phyloP scores from a whole-genome alignment of 176 grass and related monocot species.

The maize (Zea mays) region Zm-B73-REFERENCE-NAM-5.0 NC_050096.1:33206001-33206500 shows the following conservation, averaged over 20 bases:
- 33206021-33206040: conserved; percentile 80
- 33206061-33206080: background rate
- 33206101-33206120: conserved; percentile 1
- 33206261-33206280: background rate
- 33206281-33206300: background rate
- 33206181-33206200: background rate
- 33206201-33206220: background rate
- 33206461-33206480: background rate
- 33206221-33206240: background rate
- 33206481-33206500: background rate
- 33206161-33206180: conserved; percentile 62
- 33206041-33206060: conserved; percentile 62
- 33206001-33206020: conserved; percentile 63
- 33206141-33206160: conserved; percentile 35
- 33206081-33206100: background rate
- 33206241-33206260: background rate
- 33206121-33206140: conserved; percentile 31
- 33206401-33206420: no score
- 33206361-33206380: conserved; percentile 27
- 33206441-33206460: no score
- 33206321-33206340: no score
- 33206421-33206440: no score
- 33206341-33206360: background rate
- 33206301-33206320: background rate
- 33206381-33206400: background rate